These are phyloP conservation scores for Conringia planisiliqua DNA, from an alignment of 345 rosid genomes.

Conservation along the genomic window DNA sequence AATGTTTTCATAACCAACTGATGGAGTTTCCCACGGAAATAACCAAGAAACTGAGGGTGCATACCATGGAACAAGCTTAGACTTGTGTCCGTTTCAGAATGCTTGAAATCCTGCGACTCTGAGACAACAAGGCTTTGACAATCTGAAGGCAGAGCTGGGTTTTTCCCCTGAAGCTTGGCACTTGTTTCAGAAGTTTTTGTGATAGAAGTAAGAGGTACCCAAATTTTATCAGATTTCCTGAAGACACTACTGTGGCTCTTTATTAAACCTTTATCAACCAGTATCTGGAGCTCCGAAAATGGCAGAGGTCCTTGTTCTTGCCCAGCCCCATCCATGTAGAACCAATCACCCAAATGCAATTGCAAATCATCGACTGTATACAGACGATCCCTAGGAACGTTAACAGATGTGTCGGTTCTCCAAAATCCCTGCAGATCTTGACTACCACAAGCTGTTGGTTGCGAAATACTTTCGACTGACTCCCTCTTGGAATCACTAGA, in stretches of 20 bases:
- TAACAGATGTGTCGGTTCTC: slow-evolving; percentile 45
- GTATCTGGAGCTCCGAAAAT: slow-evolving; percentile 64
- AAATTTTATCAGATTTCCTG: slow-evolving; percentile 80
- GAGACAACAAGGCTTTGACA: slow-evolving; percentile 38
- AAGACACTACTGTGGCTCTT: slow-evolving; percentile 74
- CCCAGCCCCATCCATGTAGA: slow-evolving; percentile 88
- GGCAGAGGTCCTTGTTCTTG: slow-evolving; percentile 84
- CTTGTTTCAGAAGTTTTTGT: slow-evolving; percentile 41
- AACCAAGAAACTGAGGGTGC: slow-evolving; percentile 96
- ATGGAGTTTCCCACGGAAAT: slow-evolving; percentile 88
- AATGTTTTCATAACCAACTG: slow-evolving; percentile 95
- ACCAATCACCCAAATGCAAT: slow-evolving; percentile 96
- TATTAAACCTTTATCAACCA: slow-evolving; percentile 70
- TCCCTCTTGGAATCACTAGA: slow-evolving; percentile 62
- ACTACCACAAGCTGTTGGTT: slow-evolving; percentile 44
- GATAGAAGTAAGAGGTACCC: slow-evolving; percentile 73
- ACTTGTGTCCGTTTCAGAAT: slow-evolving; percentile 29
- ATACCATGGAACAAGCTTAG: slow-evolving; percentile 51
- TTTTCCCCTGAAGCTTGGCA: slow-evolving; percentile 36
- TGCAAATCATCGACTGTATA: slow-evolving; percentile 67
- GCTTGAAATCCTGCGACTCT: slow-evolving; percentile 29
- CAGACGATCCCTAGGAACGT: slow-evolving; percentile 61
- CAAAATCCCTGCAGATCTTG: slow-evolving; percentile 44
- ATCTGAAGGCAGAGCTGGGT: slow-evolving; percentile 37
- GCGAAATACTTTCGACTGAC: slow-evolving; percentile 53